Conservation (phyloP, 495 filamentous ascomycete species). For the Penicillium herquei region DNA sequence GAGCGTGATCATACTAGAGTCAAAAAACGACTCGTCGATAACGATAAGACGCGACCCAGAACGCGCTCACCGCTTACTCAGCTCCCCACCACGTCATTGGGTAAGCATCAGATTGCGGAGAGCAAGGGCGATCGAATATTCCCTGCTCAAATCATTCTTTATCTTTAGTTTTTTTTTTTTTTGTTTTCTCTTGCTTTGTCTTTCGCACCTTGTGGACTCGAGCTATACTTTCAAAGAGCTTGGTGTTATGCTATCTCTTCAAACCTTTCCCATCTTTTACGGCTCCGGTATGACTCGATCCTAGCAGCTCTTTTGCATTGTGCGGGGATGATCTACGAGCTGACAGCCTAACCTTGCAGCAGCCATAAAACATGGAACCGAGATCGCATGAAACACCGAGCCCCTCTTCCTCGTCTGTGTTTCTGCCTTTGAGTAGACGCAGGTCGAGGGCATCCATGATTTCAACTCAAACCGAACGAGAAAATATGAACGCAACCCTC, state of each 20-base stretch:
- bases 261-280: not conserved
- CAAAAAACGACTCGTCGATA: conserved; percentile 6
- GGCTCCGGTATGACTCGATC: conserved; percentile 11
- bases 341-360: conserved; percentile 12
- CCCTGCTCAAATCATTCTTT: conserved; percentile 1
- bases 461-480: conserved; percentile 60
- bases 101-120: conserved; percentile 22
- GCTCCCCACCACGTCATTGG: conserved; percentile 39
- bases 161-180: not conserved
- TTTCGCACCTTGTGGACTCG: too few species aligned
- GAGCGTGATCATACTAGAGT: not conserved
- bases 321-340: conserved; percentile 18
- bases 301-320: conserved; percentile 1
- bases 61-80: conserved; percentile 17
- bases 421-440: conserved; percentile 43
- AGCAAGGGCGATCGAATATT: conserved; percentile 7
- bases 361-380: conserved; percentile 35
- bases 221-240: too few species aligned
- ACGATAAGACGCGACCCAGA: conserved; percentile 18
- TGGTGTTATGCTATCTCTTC: not conserved
- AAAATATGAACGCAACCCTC: conserved; percentile 66
- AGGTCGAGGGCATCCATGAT: conserved; percentile 66
- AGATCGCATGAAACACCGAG: conserved; percentile 37
- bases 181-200: not conserved
- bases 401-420: conserved; percentile 43